Evolutionary conservation across 495 filamentous ascomycete genomes (phyloP).

Genomic region (Platismatia glauca): DNA sequence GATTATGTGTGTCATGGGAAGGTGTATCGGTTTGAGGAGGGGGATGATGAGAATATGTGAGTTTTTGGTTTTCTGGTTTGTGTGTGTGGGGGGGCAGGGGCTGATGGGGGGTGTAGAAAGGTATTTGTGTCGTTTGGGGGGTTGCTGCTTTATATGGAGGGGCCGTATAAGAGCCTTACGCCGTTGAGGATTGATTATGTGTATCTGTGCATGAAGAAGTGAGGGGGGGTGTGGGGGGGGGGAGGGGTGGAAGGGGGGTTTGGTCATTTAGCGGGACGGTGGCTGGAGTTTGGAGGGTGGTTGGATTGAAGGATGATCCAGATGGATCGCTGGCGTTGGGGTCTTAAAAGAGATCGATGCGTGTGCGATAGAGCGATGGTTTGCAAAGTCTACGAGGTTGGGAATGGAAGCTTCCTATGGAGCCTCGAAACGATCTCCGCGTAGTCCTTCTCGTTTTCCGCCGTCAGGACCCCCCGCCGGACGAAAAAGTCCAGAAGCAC

Average conservation of each 20-base stretch:
- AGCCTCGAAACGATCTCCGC: conserved; percentile 65
- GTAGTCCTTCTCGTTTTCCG: conserved; percentile 75
- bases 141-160: conserved; percentile 77
- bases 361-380: neutral
- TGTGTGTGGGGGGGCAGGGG: neutral
- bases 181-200: conserved; percentile 82
- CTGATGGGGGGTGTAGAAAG: conserved; percentile 48
- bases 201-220: conserved; percentile 91
- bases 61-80: conserved; percentile 27
- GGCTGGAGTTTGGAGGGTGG: conserved; percentile 2
- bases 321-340: conserved; percentile 30
- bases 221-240: conserved; percentile 12
- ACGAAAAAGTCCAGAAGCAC: conserved; percentile 86
- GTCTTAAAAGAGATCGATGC: conserved; percentile 25
- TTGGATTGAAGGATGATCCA: neutral
- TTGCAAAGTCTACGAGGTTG: conserved; percentile 39
- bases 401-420: conserved; percentile 77
- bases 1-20: conserved; percentile 98
- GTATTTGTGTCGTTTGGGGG: conserved; percentile 90
- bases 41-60: conserved; percentile 74
- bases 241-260: neutral
- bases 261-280: neutral
- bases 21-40: conserved; percentile 95
- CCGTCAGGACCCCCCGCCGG: conserved; percentile 70
- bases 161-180: conserved; percentile 93